Conservation (phyloP, 2,329 filamentous ascomycete species). For the Dendryphion nanum region DNA sequence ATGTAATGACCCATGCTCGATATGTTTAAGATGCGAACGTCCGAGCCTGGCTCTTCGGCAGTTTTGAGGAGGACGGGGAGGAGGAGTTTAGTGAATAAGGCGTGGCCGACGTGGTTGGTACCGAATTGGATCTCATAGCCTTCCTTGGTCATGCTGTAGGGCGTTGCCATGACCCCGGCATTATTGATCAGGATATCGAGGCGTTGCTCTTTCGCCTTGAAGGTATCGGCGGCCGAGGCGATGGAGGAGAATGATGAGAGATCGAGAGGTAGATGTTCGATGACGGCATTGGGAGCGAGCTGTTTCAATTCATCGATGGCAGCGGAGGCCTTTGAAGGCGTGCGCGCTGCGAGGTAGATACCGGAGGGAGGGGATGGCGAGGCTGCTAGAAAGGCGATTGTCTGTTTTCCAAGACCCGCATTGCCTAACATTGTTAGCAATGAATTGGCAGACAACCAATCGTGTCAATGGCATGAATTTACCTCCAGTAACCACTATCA, state of each 20-base stretch:
- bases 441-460: too few species aligned
- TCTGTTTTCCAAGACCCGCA: constrained; percentile 48
- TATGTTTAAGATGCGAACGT: constrained; percentile 48
- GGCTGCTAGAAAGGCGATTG: constrained; percentile 40
- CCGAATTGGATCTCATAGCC: constrained; percentile 53
- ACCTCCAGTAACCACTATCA: constrained; percentile 39
- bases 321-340: constrained; percentile 40
- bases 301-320: constrained; percentile 42
- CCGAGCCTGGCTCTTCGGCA: constrained; percentile 34
- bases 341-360: constrained; percentile 50
- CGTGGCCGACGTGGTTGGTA: constrained; percentile 54
- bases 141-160: constrained; percentile 43
- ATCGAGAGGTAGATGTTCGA: constrained; percentile 43
- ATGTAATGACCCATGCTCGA: constrained; percentile 30
- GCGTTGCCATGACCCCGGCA: constrained; percentile 44
- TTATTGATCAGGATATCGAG: constrained; percentile 50
- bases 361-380: constrained; percentile 42
- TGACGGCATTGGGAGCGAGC: constrained; percentile 30
- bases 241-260: constrained; percentile 44
- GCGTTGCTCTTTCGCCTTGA: constrained; percentile 36
- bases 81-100: constrained; percentile 48
- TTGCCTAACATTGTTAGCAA: constrained; percentile 37
- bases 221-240: constrained; percentile 33
- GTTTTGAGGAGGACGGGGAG: constrained; percentile 45
- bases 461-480: constrained; percentile 9